Conservation (phyloP, 768 basidiomycete genomes). For the Erythrobasidium yunnanense region DNA sequence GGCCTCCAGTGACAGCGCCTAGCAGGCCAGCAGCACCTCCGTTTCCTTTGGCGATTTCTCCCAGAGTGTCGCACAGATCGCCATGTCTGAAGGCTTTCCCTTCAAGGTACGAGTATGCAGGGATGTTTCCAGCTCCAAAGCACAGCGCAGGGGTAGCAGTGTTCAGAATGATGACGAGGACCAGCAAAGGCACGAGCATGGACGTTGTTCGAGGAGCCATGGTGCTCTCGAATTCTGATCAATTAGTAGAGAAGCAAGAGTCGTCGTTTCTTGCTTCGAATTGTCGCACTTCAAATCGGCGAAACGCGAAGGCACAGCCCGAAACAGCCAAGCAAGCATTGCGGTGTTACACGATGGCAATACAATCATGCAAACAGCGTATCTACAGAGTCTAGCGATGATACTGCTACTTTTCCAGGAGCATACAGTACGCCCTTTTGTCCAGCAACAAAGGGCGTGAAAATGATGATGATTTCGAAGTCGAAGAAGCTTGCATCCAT, state of each 20-base stretch:
- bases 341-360: too few species aligned
- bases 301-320: too few species aligned
- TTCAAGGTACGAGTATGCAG: slow-evolving; percentile 64
- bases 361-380: too few species aligned
- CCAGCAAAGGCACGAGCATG: background rate
- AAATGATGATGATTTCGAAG: background rate
- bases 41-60: slow-evolving; percentile 35
- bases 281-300: too few species aligned
- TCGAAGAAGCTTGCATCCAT: background rate
- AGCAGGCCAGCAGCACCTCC: slow-evolving; percentile 39
- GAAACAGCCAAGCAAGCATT: too few species aligned
- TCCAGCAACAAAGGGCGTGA: too few species aligned
- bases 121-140: slow-evolving; percentile 74
- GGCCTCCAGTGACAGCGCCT: slow-evolving; percentile 27
- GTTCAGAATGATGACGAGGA: background rate
- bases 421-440: too few species aligned
- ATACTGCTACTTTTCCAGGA: too few species aligned
- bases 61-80: slow-evolving; percentile 52
- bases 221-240: too few species aligned
- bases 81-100: slow-evolving; percentile 55
- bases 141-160: slow-evolving; percentile 44
- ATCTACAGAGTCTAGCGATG: too few species aligned
- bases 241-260: too few species aligned
- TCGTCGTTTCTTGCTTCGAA: too few species aligned
- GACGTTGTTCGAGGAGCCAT: background rate